A percentile compares a stretch with the other conserved stretches of the same genome.
phyloP scores from a whole-genome alignment of 306 rosid species.

The Quercus agrifolia region DNA sequence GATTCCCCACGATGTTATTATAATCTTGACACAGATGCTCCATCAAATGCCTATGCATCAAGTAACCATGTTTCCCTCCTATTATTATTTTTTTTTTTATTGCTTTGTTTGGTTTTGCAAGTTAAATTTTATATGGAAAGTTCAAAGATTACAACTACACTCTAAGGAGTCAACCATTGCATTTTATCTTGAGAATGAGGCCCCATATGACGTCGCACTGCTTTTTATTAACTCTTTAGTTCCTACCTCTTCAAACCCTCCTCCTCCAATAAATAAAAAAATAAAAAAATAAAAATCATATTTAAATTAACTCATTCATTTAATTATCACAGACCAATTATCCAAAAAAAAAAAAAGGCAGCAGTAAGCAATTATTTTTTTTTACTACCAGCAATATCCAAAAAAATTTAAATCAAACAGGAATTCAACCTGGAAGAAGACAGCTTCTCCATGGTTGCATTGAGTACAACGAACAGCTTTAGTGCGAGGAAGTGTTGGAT shows the following conservation, averaged over 20 bases:
- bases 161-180: neutral
- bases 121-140: no score
- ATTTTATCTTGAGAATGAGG: neutral
- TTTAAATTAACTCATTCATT: neutral
- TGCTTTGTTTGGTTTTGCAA: no score
- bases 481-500: conserved; percentile 99
- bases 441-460: conserved; percentile 98
- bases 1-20: neutral
- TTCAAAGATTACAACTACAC: no score
- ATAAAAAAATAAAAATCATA: neutral
- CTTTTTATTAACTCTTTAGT: neutral
- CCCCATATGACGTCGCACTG: neutral
- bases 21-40: neutral
- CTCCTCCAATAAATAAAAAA: neutral
- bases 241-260: neutral
- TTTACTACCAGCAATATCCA: no score
- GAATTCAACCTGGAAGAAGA: conserved; percentile 79
- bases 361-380: neutral
- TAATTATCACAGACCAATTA: neutral
- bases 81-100: no score
- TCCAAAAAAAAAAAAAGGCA: neutral
- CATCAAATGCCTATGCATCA: neutral
- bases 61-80: no score
- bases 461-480: conserved; percentile 83
- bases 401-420: neutral